phyloP scores from a whole-genome alignment of 164 flowering plant species.

The Piper longum region DNA sequence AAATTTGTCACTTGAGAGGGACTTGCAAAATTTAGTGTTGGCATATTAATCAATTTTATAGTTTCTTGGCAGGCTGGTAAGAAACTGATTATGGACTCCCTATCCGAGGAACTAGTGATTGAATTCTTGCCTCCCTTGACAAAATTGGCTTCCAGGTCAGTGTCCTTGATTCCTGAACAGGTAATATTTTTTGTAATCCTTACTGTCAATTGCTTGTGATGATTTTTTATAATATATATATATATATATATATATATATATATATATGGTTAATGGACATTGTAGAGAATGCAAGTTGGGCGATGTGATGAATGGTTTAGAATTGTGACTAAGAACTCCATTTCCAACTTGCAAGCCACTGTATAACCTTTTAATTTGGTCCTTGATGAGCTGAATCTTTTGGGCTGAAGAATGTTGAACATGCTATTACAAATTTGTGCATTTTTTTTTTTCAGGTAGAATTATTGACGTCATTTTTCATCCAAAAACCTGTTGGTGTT shows the following conservation, averaged over 20 bases:
- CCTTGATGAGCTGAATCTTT: not conserved
- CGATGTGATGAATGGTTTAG: not conserved
- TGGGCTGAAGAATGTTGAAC: not conserved
- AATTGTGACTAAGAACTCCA: no score
- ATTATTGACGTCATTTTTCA: constrained; percentile 37
- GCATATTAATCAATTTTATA: not conserved
- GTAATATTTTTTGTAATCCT: constrained; percentile 4
- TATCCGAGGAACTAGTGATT: constrained; percentile 33
- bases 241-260: no score
- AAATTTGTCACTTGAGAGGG: no score
- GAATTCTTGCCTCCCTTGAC: constrained; percentile 56
- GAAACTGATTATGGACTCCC: constrained; percentile 29
- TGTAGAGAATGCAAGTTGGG: not conserved
- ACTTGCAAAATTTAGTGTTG: not conserved
- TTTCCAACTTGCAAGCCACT: not conserved
- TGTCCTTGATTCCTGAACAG: constrained; percentile 29
- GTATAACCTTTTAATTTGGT: not conserved
- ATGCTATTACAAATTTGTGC: not conserved
- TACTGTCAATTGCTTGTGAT: not conserved
- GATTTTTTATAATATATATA: no score
- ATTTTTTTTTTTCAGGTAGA: constrained; percentile 30
- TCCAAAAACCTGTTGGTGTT: constrained; percentile 16
- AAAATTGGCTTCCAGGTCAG: constrained; percentile 49
- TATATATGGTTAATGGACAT: no score
- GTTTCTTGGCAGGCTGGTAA: constrained; percentile 37